Evolutionary conservation across 1,284 basidiomycete genomes (phyloP).

Genomic region (Grifola frondosa): DNA sequence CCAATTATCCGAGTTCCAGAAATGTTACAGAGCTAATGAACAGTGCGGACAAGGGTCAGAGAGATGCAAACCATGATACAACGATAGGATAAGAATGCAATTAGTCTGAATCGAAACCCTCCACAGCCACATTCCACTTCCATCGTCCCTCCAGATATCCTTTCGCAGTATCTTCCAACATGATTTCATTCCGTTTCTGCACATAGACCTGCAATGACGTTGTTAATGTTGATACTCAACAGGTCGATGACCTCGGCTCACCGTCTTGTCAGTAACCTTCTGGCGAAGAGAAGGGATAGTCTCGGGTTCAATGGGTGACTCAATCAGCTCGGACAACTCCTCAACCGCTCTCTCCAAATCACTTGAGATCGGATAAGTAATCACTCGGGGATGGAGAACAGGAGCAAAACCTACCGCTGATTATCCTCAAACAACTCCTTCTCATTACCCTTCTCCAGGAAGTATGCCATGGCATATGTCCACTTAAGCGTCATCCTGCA

Average conservation of each 20-base stretch:
- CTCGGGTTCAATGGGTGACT: conserved; percentile 86
- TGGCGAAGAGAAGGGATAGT: conserved; percentile 82
- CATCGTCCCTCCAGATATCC: conserved; percentile 89
- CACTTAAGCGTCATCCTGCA: conserved; percentile 97
- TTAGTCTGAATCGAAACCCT: conserved; percentile 50
- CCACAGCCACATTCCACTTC: conserved; percentile 69
- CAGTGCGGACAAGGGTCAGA: no score
- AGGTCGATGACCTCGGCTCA: no score
- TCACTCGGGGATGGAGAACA: not conserved
- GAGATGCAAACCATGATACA: no score
- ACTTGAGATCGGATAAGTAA: conserved; percentile 39
- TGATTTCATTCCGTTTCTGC: conserved; percentile 92
- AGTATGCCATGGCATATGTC: conserved; percentile 99
- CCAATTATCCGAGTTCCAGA: no score
- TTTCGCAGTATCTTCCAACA: conserved; percentile 90
- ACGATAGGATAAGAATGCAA: conserved; percentile 2
- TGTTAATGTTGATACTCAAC: no score
- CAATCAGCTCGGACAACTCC: conserved; percentile 89
- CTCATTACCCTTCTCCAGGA: conserved; percentile 84
- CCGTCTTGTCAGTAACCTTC: conserved; percentile 93
- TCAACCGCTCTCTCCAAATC: conserved; percentile 96
- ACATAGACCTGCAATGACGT: conserved; percentile 93
- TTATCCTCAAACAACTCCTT: conserved; percentile 98
- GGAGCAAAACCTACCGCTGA: conserved; percentile 61
- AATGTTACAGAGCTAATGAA: no score